Conservation (phyloP, 805 yeast species). For the Nadsonia fulvescens region DNA sequence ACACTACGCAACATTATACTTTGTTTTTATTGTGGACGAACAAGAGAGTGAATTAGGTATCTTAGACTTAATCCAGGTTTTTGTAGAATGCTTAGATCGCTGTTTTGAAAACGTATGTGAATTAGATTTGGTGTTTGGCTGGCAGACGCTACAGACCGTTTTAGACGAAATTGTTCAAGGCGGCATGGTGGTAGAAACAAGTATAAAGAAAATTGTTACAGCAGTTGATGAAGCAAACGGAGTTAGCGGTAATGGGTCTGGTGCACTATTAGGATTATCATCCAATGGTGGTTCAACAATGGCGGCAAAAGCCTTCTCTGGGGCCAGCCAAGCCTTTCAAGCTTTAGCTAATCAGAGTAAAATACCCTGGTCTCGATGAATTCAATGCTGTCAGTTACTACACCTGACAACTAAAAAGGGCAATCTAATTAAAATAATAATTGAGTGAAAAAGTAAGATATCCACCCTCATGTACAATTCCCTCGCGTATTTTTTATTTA, state of each 20-base stretch:
- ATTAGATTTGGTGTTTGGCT: slow-evolving; percentile 90
- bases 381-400: no score
- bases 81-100: slow-evolving; percentile 83
- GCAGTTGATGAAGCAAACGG: slow-evolving; percentile 24
- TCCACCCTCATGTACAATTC: no score
- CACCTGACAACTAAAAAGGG: no score
- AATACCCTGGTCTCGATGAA: neutral
- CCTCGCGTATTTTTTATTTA: no score
- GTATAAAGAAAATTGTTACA: slow-evolving; percentile 58
- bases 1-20: slow-evolving; percentile 89
- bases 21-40: slow-evolving; percentile 88
- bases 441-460: no score
- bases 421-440: no score
- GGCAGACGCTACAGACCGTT: slow-evolving; percentile 91
- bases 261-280: no score
- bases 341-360: neutral
- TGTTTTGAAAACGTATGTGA: slow-evolving; percentile 93
- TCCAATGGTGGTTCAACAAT: slow-evolving; percentile 1
- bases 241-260: slow-evolving; percentile 9
- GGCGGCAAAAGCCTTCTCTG: slow-evolving; percentile 2
- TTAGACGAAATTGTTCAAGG: slow-evolving; percentile 81
- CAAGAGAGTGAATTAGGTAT: slow-evolving; percentile 93
- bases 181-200: slow-evolving; percentile 94
- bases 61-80: slow-evolving; percentile 83
- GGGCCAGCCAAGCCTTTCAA: slow-evolving; percentile 3